These are phyloP conservation scores for Senecio squalidus DNA, from an alignment of 140 eudicot species.

Conservation along the genomic window DNA sequence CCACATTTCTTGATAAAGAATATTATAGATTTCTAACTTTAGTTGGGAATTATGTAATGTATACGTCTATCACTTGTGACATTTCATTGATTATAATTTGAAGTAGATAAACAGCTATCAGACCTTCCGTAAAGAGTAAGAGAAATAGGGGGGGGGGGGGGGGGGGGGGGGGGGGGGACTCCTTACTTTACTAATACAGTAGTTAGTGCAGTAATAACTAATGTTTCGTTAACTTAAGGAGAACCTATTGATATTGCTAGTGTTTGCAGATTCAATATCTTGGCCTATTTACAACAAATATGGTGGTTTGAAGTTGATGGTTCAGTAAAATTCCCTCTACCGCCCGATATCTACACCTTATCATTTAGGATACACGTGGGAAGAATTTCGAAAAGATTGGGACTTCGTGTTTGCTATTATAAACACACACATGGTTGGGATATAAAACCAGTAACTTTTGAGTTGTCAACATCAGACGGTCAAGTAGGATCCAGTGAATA, in stretches of 20 bases:
- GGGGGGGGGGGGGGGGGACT: no score
- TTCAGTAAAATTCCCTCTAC: neutral
- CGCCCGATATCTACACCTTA: neutral
- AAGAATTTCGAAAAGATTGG: neutral
- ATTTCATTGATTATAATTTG: no score
- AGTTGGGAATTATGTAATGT: no score
- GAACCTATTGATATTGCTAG: conserved; percentile 15
- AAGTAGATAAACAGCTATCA: no score
- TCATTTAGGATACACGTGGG: neutral
- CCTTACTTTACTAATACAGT: neutral
- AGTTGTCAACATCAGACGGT: neutral
- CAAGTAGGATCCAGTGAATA: neutral
- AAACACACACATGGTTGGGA: neutral
- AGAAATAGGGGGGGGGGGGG: no score
- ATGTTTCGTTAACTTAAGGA: neutral
- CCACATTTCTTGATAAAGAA: no score
- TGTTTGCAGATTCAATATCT: neutral
- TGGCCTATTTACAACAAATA: neutral
- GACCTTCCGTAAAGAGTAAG: no score
- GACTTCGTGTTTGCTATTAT: neutral
- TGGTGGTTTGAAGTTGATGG: neutral
- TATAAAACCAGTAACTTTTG: neutral
- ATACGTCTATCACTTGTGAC: no score
- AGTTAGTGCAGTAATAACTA: neutral
- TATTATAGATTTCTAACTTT: no score